Evolutionary conservation across 169 alveolate species (phyloP).

Genomic region (Ichthyophthirius multifiliis): DNA sequence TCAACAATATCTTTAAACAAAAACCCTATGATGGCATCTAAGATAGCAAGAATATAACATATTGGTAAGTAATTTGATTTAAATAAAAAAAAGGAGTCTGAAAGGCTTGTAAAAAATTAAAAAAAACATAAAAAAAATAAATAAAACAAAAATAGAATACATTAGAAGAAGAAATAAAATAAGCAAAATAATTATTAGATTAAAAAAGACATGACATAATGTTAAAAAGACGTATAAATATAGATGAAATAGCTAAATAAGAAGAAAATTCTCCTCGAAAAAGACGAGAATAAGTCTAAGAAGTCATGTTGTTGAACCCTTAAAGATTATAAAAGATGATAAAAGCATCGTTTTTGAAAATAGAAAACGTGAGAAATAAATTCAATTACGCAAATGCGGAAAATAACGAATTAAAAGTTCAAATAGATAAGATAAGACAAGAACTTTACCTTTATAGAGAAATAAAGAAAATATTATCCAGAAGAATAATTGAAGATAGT

Average conservation of each 20-base stretch:
- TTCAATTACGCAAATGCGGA: neutral
- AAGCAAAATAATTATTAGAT: neutral
- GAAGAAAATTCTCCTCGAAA: no score
- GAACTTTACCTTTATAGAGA: neutral
- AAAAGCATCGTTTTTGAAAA: neutral
- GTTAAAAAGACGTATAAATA: neutral
- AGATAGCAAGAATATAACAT: conserved; percentile 5
- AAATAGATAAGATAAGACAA: neutral
- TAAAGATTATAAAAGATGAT: neutral
- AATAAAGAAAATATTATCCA: neutral
- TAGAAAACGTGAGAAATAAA: neutral
- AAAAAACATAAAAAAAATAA: neutral
- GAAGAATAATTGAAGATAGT: neutral
- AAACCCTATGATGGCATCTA: neutral
- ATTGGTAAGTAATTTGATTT: neutral
- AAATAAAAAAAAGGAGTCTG: neutral
- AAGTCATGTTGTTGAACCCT: no score
- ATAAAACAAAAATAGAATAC: neutral
- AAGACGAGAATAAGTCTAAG: no score
- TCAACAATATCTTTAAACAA: neutral
- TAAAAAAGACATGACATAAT: neutral
- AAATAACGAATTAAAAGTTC: neutral
- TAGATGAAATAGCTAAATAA: no score
- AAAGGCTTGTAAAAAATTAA: neutral
- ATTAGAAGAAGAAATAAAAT: conserved; percentile 12